Percentiles rank a stretch among this genome's conserved stretches.
Conservation (phyloP, 768 basidiomycete species). For the Calocybe gangraenosa region DNA sequence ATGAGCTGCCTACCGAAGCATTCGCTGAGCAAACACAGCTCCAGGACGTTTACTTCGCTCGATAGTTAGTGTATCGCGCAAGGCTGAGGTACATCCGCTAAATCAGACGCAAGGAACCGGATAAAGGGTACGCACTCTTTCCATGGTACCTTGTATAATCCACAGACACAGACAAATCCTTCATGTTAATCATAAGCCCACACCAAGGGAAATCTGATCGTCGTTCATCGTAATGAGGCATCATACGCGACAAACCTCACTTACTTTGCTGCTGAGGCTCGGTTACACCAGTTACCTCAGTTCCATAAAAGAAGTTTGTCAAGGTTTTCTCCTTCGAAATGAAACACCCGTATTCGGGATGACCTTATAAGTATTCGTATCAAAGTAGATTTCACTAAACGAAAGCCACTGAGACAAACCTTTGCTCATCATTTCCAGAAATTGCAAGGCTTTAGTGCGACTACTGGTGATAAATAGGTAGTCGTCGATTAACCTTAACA, state of each 20-base stretch:
- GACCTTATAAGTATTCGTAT: slow-evolving; percentile 42
- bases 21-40: slow-evolving; percentile 59
- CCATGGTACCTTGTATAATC: slow-evolving; percentile 72
- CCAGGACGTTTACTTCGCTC: slow-evolving; percentile 64
- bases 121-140: slow-evolving; percentile 40
- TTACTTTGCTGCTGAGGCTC: slow-evolving; percentile 41
- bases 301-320: slow-evolving; percentile 74
- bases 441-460: slow-evolving; percentile 52
- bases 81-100: slow-evolving; percentile 24
- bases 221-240: no score
- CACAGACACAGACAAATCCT: slow-evolving; percentile 68
- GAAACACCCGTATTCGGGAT: slow-evolving; percentile 92
- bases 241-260: not conserved
- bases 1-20: slow-evolving; percentile 57
- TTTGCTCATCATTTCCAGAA: slow-evolving; percentile 71
- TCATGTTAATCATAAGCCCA: slow-evolving; percentile 76
- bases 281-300: slow-evolving; percentile 49
- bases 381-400: not conserved
- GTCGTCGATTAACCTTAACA: slow-evolving; percentile 91
- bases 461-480: slow-evolving; percentile 85
- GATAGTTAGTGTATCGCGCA: slow-evolving; percentile 68
- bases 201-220: slow-evolving; percentile 88
- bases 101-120: not conserved
- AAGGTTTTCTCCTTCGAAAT: slow-evolving; percentile 87
- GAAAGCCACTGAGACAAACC: slow-evolving; percentile 34